Evolutionary conservation across 2,329 filamentous ascomycete species (phyloP).

Genomic region (Elsinoe batatas): DNA sequence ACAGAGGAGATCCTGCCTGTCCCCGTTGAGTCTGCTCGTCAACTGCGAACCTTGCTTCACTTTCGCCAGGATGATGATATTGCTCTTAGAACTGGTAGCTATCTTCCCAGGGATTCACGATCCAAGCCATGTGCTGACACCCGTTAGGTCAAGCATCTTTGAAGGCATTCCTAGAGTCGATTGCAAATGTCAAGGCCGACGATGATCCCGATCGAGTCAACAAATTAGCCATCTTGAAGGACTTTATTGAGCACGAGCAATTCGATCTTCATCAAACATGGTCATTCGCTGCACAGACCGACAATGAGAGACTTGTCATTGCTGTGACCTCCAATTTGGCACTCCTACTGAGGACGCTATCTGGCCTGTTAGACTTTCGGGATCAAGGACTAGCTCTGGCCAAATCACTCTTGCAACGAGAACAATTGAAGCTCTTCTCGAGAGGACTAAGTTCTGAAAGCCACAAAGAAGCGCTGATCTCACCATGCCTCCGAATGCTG

Average conservation of each 20-base stretch:
- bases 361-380: constrained; percentile 61
- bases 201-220: constrained; percentile 36
- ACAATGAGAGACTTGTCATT: constrained; percentile 72
- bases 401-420: constrained; percentile 69
- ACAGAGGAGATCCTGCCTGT: constrained; percentile 38
- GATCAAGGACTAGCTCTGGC: constrained; percentile 69
- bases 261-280: constrained; percentile 78
- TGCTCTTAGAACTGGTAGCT: constrained; percentile 54
- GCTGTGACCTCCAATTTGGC: constrained; percentile 72
- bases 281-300: constrained; percentile 69
- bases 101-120: background rate
- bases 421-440: constrained; percentile 70
- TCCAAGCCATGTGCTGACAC: background rate
- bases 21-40: constrained; percentile 52
- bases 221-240: constrained; percentile 51
- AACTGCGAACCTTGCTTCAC: constrained; percentile 57
- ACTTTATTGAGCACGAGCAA: constrained; percentile 64
- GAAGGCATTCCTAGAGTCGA: constrained; percentile 58
- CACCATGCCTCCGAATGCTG: constrained; percentile 74
- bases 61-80: constrained; percentile 59
- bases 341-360: constrained; percentile 69
- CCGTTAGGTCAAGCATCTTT: constrained; percentile 41
- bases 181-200: constrained; percentile 46
- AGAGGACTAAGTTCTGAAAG: constrained; percentile 71
- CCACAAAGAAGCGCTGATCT: constrained; percentile 78